These are phyloP conservation scores for Amylocystis lapponica DNA, from an alignment of 768 basidiomycete species.

Conservation along the genomic window DNA sequence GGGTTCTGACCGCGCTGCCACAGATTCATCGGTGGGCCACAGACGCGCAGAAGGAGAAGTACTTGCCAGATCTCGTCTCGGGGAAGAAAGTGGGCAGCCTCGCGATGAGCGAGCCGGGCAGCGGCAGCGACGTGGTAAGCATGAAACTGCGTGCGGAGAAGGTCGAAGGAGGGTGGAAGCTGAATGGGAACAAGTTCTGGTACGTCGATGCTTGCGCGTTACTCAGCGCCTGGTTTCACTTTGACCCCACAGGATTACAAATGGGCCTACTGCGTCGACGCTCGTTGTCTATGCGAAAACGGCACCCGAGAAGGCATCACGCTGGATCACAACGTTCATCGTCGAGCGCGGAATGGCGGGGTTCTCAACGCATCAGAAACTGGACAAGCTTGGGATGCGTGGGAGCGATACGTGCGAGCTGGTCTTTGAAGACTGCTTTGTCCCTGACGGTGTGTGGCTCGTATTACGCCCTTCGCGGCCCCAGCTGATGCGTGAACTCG, in stretches of 20 bases:
- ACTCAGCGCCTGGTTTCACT: background rate
- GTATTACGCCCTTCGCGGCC: background rate
- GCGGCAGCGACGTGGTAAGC: conserved; percentile 93
- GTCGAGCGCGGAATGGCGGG: conserved; percentile 78
- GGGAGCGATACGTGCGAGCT: conserved; percentile 94
- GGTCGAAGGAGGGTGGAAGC: conserved; percentile 64
- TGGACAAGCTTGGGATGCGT: conserved; percentile 96
- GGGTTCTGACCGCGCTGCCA: background rate
- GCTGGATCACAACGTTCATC: conserved; percentile 90
- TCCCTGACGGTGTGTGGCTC: conserved; percentile 65
- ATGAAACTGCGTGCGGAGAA: conserved; percentile 84
- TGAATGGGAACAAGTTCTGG: conserved; percentile 96
- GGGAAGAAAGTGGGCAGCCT: conserved; percentile 85
- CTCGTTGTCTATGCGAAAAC: conserved; percentile 93
- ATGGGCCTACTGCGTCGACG: conserved; percentile 87
- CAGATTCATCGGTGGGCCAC: conserved; percentile 79
- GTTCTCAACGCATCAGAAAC: conserved; percentile 84
- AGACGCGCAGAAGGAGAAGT: conserved; percentile 75
- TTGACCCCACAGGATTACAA: conserved; percentile 70
- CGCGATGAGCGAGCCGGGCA: conserved; percentile 92
- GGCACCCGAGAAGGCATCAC: conserved; percentile 66
- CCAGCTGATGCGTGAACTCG: background rate
- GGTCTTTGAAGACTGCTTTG: conserved; percentile 85
- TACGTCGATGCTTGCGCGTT: conserved; percentile 27
- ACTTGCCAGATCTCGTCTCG: conserved; percentile 72